A percentile compares a stretch with the other conserved stretches of the same genome.
Evolutionary conservation across 1,284 basidiomycete species (phyloP).

Genomic region (Ustilago lituana): DNA sequence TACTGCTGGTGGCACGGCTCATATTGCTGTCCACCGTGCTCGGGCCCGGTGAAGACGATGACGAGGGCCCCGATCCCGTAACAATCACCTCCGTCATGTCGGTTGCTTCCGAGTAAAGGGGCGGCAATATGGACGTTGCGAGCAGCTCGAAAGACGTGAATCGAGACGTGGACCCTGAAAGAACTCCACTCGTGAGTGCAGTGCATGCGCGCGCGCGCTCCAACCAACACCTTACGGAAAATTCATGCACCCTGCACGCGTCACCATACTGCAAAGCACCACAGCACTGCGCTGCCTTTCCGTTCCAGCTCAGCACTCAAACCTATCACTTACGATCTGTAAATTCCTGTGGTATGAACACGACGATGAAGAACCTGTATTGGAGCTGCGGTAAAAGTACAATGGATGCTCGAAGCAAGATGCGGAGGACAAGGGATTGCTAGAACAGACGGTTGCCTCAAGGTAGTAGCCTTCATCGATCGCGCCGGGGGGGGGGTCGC

Average conservation of each 20-base stretch:
- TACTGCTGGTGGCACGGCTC: slow-evolving; percentile 15
- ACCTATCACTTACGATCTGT: neutral
- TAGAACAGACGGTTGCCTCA: no score
- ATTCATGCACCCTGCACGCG: slow-evolving; percentile 17
- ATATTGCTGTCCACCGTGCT: slow-evolving; percentile 21
- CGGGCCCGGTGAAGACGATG: neutral
- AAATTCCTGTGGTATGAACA: no score
- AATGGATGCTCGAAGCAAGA: slow-evolving; percentile 12
- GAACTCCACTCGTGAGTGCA: neutral
- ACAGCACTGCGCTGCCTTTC: neutral
- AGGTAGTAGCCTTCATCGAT: no score
- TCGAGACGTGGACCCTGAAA: slow-evolving; percentile 38
- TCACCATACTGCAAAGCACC: slow-evolving; percentile 1
- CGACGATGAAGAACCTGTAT: neutral
- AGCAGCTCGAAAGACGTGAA: no score
- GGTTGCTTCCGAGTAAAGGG: neutral
- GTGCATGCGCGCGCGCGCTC: neutral
- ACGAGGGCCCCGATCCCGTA: neutral
- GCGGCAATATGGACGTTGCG: neutral
- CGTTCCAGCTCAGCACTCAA: neutral
- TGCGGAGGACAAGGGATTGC: no score
- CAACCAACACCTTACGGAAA: slow-evolving; percentile 10
- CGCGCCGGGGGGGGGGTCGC: no score
- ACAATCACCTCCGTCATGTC: slow-evolving; percentile 2
- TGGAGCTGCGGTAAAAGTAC: slow-evolving; percentile 33